Evolutionary conservation across 2,329 filamentous ascomycete species (phyloP), one percentile per base, ranked within the genome.

Genomic region (Magnaporthiopsis incrustans): DNA sequence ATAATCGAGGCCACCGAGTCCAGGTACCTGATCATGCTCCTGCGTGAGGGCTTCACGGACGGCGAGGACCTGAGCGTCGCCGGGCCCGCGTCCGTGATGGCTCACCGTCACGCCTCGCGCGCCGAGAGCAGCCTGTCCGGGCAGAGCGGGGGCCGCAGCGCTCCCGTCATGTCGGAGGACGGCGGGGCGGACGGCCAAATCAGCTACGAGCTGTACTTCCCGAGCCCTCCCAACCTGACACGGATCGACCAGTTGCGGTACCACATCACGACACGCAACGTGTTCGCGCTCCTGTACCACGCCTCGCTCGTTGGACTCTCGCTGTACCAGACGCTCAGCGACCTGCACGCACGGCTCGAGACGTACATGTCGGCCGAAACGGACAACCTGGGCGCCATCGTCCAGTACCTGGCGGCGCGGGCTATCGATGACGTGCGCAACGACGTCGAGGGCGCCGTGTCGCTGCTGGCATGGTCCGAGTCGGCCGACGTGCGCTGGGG

Each of bases 181-280:
- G 77, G 75, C 15, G 78, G 82, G 25, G 69, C 76, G 7, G 82
- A 85, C 65, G 82, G 82, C 2, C 80, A 83, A 67, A 82, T 86
- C 58, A 83, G 80, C 2, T 86, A 86, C 65, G 81, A 88, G 69
- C 82, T 90, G 72, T 85, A 83, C 74, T 87, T 90, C 66, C 81
- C 86, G 0, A 79, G 85, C 0, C 85, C 85, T 0, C 67, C 78
- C 1, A 78, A 81, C 53, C 69, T 82, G 56, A 79, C 70, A 68
- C 80, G 74, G 70, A 73, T 73, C 25, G 82, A 81, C 57, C 81
- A 80, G 63, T 77, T 81, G 1, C 78, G 85, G 1, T 80, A 89
- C 67, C 85, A 87, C 67, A 79, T 90, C 60, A 87, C 88, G 0
- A 88, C 87, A 0, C 82, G 88, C 26, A 91, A 90, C 69, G 82